Conservation (phyloP, 106 monocot species). For the Triglochin maritima region DNA sequence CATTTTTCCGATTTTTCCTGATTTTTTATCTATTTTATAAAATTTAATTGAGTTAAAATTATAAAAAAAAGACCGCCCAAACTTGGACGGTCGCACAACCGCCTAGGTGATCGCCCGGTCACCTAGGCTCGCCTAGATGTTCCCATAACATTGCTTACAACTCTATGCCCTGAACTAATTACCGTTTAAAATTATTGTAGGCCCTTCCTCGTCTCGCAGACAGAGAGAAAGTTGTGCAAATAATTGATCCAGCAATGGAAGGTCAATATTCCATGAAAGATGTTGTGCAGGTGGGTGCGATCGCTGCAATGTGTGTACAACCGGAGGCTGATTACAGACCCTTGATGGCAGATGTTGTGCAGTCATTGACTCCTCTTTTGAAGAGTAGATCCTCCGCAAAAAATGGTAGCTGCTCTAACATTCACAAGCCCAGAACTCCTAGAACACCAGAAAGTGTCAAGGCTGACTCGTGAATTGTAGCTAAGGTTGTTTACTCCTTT, state of each 20-base stretch:
- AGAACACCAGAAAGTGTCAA: conserved; percentile 11
- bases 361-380: conserved; percentile 88
- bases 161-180: not conserved
- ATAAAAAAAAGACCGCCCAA: too few species aligned
- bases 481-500: too few species aligned
- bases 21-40: too few species aligned
- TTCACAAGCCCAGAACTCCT: conserved; percentile 20
- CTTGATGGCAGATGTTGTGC: conserved; percentile 95
- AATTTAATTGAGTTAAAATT: too few species aligned
- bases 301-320: conserved; percentile 96
- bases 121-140: too few species aligned
- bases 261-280: conserved; percentile 84
- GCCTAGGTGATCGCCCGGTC: too few species aligned
- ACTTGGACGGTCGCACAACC: too few species aligned
- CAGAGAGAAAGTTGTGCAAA: conserved; percentile 72
- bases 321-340: conserved; percentile 96
- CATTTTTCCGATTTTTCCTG: too few species aligned
- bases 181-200: conserved; percentile 12
- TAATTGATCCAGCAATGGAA: conserved; percentile 87
- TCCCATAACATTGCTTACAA: too few species aligned
- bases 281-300: conserved; percentile 95
- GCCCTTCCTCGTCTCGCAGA: conserved; percentile 77
- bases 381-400: conserved; percentile 44
- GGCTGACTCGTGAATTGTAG: conserved; percentile 3
- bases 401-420: conserved; percentile 36